Evolutionary conservation across 139 green algal species (phyloP).

Genomic region (Micractinium sp.): DNA sequence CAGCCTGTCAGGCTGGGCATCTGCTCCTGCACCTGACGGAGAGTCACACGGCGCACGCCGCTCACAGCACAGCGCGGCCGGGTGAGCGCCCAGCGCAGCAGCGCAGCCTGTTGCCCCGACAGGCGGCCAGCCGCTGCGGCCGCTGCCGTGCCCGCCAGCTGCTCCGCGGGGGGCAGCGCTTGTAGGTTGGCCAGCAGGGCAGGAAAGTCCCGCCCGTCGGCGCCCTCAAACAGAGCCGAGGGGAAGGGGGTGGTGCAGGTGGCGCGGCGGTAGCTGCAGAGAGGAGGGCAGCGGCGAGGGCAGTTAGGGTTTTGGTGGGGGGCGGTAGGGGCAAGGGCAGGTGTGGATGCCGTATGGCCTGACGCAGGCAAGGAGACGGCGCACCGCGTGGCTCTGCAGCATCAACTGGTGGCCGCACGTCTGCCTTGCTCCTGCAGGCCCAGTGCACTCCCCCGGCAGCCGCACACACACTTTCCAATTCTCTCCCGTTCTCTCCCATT

Average conservation of each 20-base stretch:
- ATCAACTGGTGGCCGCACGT: too few species aligned
- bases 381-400: too few species aligned
- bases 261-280: not conserved
- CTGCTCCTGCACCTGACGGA: slow-evolving; percentile 16
- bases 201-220: not conserved
- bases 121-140: not conserved
- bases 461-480: too few species aligned
- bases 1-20: slow-evolving; percentile 4
- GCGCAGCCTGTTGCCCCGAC: not conserved
- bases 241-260: slow-evolving; percentile 22
- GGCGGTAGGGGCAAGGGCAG: too few species aligned
- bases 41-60: not conserved
- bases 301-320: not conserved
- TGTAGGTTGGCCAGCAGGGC: not conserved
- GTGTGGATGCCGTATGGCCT: too few species aligned
- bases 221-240: not conserved
- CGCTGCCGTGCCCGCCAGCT: not conserved
- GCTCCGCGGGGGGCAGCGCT: not conserved
- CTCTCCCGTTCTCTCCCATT: too few species aligned
- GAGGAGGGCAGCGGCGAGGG: not conserved
- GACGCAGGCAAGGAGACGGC: too few species aligned
- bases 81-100: slow-evolving; percentile 4
- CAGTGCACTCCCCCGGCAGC: too few species aligned
- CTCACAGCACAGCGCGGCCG: not conserved
- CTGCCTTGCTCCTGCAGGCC: too few species aligned